Evolutionary conservation across 805 yeast species (phyloP), one percentile per base, ranked within the genome.

Genomic region (Hanseniaspora opuntiae): DNA sequence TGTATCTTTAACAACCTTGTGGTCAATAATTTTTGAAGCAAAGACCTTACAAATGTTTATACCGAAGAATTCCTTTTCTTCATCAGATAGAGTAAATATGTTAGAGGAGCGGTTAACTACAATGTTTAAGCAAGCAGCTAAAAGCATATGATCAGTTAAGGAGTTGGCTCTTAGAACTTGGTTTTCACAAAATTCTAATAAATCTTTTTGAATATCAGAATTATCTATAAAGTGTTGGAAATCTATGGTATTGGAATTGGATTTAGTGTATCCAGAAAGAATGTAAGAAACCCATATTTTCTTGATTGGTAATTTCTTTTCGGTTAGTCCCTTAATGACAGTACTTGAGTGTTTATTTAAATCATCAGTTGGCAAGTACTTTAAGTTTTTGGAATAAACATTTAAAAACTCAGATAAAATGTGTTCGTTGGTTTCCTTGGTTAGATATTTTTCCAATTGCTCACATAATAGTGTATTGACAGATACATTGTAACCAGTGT

Each of bases 361-460:
- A 3, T 57, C 57, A 1, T 61, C 53, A 1, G 59, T 56, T 22
- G 69, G 56, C 2, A 68, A 48, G 11, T 63, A 59, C 11, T 73
- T 60, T 25, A 74, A 69, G 57, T 77, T 80, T 1, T 58, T 56
- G 39, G 79, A 71, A 52, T 79, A 73, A 0, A 83, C 74, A 9
- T 66, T 63, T 7, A 82, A 68, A 55, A 79, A 68, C 3, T 71
- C 68, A 3, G 68, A 55, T 39, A 88, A 69, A 0, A 85, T 77
- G 1, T 58, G 17, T 61, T 90, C 97, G 59, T 87, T 86, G 45
- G 79, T 77, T 60, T 90, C 97, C 59, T 85, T 88, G 0, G 76
- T 52, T 3, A 83, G 70, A n/a, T 80, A 67, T 2, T 82, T 72
- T 1, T 73, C 57, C 36, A 86, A 61, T 0, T 67, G 71, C 0